Evolutionary conservation across 2,329 filamentous ascomycete genomes (phyloP), one percentile per base, ranked within the genome.

Genomic region (Xylariaceae sp.): DNA sequence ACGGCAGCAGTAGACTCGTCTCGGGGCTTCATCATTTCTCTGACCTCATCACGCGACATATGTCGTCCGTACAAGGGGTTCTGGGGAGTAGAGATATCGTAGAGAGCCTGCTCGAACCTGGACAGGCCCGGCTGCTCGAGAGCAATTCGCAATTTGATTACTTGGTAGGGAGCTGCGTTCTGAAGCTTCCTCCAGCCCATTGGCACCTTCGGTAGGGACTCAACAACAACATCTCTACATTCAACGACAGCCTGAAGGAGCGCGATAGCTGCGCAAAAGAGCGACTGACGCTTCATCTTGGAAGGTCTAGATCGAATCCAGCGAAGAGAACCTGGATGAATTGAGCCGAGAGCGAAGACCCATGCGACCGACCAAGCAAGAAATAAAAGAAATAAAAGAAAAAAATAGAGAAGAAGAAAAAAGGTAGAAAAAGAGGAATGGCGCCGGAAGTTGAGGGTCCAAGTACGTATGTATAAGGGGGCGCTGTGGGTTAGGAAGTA

Each of bases 41-140:
- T 60, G 37, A 89, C 70, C 63, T 88, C 79, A 32, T 85, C 78
- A n/a, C 81, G 80, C 54, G 80, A 84, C 71, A 89, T 72, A 64
- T 89, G 83, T 63, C 80, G 75, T 37, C 87, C 86, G 67, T 89
- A 89, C 19, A 73, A 75, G 1, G 77, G 71, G 62, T 86, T 79
- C 23, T 75, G 77, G 1, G 87, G 87, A 0, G 82, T 84, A 0
- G 87, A 87, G 26, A 89, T 77, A 42, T 86, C 81, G 53, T 86
- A 76, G 9, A 87, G 77, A 6, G 74, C 78, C 65, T 83, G 77
- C 67, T 89, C 84, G 51, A 89, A 81, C 5, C 78, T 70, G 2
- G 69, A 73, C 40, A 76, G 67, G 44, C 78, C 78, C 20, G 79
- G 77, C 70, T 84, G 76, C 44, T 71, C 71, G 18, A 84, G 72